These are phyloP conservation scores for Nicotiana otophora DNA, from an alignment of 257 asterid species.

Conservation along the genomic window DNA sequence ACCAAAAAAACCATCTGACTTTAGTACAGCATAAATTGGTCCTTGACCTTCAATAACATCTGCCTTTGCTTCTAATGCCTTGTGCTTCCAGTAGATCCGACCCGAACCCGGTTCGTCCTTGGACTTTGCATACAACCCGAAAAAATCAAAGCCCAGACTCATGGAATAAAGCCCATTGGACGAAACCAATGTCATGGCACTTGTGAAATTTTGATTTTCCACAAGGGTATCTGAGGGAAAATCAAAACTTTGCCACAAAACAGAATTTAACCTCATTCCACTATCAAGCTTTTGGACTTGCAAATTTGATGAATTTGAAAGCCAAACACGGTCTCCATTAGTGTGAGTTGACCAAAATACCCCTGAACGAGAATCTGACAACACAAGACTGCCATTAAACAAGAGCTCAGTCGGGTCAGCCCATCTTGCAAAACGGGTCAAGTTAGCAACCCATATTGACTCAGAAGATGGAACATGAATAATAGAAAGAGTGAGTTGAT, in stretches of 20 bases:
- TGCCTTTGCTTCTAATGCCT: slow-evolving; percentile 75
- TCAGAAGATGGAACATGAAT: slow-evolving; percentile 62
- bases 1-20: slow-evolving; percentile 70
- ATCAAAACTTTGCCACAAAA: slow-evolving; percentile 71
- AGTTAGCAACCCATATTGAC: slow-evolving; percentile 54
- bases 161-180: slow-evolving; percentile 70
- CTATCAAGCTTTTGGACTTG: slow-evolving; percentile 26
- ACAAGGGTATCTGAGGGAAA: slow-evolving; percentile 85
- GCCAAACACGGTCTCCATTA: slow-evolving; percentile 55
- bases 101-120: slow-evolving; percentile 29
- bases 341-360: slow-evolving; percentile 76
- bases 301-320: slow-evolving; percentile 68
- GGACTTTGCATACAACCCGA: slow-evolving; percentile 53
- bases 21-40: slow-evolving; percentile 53
- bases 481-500: slow-evolving; percentile 45
- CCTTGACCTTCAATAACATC: slow-evolving; percentile 38
- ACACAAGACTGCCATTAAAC: slow-evolving; percentile 70
- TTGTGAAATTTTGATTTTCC: slow-evolving; percentile 69
- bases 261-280: background rate
- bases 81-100: slow-evolving; percentile 56
- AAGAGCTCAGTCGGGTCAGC: slow-evolving; percentile 35
- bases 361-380: slow-evolving; percentile 57
- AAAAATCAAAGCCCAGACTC: slow-evolving; percentile 59
- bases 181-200: slow-evolving; percentile 51
- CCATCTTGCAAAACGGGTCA: slow-evolving; percentile 52